A percentile compares a stretch with the other conserved stretches of the same genome.
phyloP scores from a whole-genome alignment of 768 basidiomycete species.

The Lactarius indigo region DNA sequence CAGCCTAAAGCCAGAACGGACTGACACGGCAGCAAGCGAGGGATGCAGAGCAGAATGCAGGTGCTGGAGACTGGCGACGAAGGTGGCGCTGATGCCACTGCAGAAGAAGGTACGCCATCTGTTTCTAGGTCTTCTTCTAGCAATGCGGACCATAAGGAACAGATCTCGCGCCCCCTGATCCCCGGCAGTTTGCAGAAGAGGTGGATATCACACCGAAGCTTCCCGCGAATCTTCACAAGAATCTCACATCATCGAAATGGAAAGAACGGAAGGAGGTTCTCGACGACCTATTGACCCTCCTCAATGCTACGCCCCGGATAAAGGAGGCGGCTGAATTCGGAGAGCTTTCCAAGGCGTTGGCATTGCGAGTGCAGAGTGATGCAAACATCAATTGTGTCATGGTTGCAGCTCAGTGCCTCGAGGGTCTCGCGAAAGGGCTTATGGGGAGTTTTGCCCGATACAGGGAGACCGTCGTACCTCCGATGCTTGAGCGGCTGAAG shows the following conservation, averaged over 20 bases:
- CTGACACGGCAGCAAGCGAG: conserved; percentile 73
- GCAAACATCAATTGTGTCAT: conserved; percentile 96
- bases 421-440: conserved; percentile 81
- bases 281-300: conserved; percentile 71
- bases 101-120: conserved; percentile 44
- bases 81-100: conserved; percentile 33
- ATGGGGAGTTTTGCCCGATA: conserved; percentile 70
- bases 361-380: conserved; percentile 78
- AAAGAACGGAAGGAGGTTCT: conserved; percentile 93
- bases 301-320: conserved; percentile 70
- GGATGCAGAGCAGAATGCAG: conserved; percentile 53
- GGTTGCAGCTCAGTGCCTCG: conserved; percentile 78
- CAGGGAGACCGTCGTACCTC: conserved; percentile 65
- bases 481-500: conserved; percentile 85
- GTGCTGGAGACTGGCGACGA: conserved; percentile 37
- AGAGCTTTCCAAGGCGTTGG: conserved; percentile 73
- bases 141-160: conserved; percentile 18
- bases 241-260: conserved; percentile 91
- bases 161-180: conserved; percentile 64
- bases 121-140: conserved; percentile 7
- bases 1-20: conserved; percentile 69
- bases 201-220: conserved; percentile 75
- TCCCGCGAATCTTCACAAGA: conserved; percentile 67
- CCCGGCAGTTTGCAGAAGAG: conserved; percentile 74
- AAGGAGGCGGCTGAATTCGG: conserved; percentile 75